Evolutionary conservation across 257 asterid species (phyloP).

Genomic region (Handroanthus guayacan): DNA sequence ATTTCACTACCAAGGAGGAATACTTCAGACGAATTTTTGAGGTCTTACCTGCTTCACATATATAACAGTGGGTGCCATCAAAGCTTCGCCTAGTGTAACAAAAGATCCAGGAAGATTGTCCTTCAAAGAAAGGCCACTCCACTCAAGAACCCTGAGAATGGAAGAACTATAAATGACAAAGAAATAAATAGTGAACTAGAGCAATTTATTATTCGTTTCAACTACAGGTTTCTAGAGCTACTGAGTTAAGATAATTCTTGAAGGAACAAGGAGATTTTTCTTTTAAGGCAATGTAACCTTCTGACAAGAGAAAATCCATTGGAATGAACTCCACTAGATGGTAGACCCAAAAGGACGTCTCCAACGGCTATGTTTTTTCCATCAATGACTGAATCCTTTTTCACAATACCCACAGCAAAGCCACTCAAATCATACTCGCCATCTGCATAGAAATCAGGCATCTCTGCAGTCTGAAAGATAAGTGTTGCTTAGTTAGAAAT

Average conservation of each 20-base stretch:
- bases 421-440: slow-evolving; percentile 99
- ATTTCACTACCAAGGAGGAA: not conserved
- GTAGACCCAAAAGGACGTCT: slow-evolving; percentile 86
- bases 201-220: too few species aligned
- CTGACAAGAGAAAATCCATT: slow-evolving; percentile 92
- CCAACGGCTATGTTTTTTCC: slow-evolving; percentile 78
- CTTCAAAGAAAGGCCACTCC: slow-evolving; percentile 70
- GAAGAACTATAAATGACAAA: not conserved
- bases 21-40: slow-evolving; percentile 8
- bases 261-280: not conserved
- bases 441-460: slow-evolving; percentile 92
- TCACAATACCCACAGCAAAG: slow-evolving; percentile 90
- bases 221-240: too few species aligned
- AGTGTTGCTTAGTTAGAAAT: too few species aligned
- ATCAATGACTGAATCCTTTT: slow-evolving; percentile 78
- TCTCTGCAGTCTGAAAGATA: slow-evolving; percentile 89
- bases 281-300: slow-evolving; percentile 52
- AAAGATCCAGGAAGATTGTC: slow-evolving; percentile 78
- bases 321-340: slow-evolving; percentile 98
- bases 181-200: not conserved
- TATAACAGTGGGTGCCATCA: slow-evolving; percentile 91
- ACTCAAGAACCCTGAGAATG: slow-evolving; percentile 70
- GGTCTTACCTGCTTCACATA: slow-evolving; percentile 84
- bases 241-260: not conserved
- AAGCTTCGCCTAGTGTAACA: slow-evolving; percentile 75